Evolutionary conservation across 83 land plant genomes (phyloP), one percentile per base, ranked within the genome.

Genomic region (Picea abies): DNA sequence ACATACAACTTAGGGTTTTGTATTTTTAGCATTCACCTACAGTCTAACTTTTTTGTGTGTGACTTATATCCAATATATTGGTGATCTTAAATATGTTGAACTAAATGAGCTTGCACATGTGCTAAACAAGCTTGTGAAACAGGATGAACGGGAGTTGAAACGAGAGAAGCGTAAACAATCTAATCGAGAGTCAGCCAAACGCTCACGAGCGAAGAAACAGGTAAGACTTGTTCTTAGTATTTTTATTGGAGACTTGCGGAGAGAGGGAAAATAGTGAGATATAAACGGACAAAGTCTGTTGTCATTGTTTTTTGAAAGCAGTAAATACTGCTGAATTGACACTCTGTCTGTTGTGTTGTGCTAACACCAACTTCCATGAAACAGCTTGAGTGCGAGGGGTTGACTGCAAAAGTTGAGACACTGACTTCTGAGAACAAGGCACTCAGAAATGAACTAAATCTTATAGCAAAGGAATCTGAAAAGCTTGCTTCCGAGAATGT

Each of bases 111-210:
- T 20, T 41, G 77, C 22, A 37, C 47, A n/a, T 49, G 15, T 73
- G 26, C 77, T 73, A 73, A 73, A 41, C 32, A 12, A 8, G 49
- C 25, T 47, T 73, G 67, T 80, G 47, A 62, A 56, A 65, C 80
- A 86, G 88, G 88, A 86, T 80, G 88, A 86, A 63, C 81, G 87
- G 44, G 83, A 86, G 60, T 35, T 84, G 63, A 86, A 80, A 69
- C 77, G 88, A 78, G 75, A 84, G 72, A 86, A 63, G 49, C 86
- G 88, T 44, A 86, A 86, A 52, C 87, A 86, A 80, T 84, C 88
- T 22, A 86, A 86, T 81, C 71, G 88, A 76, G 88, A 86, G 58
- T 86, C 88, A 15, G 88, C 88, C n/a, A 86, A 87, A 44, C 72
- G 88, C 49, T 84, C 88, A 60, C 82, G 88, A 26, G 11, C 75